These are phyloP conservation scores for Rhodamnia rubescens DNA, from an alignment of 345 rosid genomes.

Conservation along the genomic window DNA sequence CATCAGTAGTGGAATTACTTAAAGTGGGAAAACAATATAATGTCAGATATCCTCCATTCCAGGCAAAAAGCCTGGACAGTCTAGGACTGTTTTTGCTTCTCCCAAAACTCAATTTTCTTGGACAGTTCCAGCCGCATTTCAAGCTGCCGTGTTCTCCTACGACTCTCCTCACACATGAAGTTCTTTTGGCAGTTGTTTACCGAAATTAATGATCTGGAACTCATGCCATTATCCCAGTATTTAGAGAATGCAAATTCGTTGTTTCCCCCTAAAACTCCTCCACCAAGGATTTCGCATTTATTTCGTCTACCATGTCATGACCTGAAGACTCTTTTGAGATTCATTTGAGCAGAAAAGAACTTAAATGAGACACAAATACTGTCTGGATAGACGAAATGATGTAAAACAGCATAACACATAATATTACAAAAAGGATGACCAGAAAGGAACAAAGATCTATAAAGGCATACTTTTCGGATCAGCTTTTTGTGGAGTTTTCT, in stretches of 20 bases:
- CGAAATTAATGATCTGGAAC: not conserved
- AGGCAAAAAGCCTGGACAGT: not conserved
- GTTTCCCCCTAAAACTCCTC: not conserved
- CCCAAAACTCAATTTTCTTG: not conserved
- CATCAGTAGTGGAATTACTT: not conserved
- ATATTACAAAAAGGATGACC: not conserved
- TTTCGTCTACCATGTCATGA: not conserved
- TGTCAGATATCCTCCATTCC: not conserved
- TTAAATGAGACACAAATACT: not conserved
- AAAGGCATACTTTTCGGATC: constrained; percentile 43
- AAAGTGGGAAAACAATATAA: not conserved
- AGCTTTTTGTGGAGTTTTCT: constrained; percentile 47
- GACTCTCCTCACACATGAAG: not conserved
- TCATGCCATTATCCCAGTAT: not conserved
- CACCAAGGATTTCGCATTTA: not conserved
- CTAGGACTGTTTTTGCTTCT: not conserved
- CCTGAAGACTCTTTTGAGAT: not conserved
- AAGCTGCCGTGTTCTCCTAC: not conserved
- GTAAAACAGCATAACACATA: not conserved
- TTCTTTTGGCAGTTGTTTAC: not conserved
- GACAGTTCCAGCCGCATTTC: not conserved
- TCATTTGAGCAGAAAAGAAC: not conserved
- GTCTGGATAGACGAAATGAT: not conserved
- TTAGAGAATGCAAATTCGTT: not conserved
- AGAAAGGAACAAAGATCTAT: not conserved